Evolutionary conservation across 2,329 filamentous ascomycete genomes (phyloP).

Genomic region (Microsporum ferrugineum): DNA sequence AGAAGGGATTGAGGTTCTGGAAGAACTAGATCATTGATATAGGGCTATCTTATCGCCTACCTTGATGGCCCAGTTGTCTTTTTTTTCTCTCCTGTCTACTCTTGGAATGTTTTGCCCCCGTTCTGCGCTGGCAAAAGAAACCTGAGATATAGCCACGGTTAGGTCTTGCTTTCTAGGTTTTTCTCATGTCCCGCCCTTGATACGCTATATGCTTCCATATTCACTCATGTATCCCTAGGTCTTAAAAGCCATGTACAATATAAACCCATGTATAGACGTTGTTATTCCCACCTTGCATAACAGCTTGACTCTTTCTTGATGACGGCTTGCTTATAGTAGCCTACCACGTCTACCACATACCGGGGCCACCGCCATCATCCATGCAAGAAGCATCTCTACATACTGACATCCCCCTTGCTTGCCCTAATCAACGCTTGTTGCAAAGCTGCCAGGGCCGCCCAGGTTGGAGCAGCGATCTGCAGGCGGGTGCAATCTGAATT

Average conservation of each 20-base stretch:
- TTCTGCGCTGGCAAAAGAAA: not conserved
- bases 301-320: not conserved
- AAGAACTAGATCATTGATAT: not conserved
- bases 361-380: not conserved
- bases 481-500: conserved; percentile 1
- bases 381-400: not conserved
- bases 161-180: conserved; percentile 1
- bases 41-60: not conserved
- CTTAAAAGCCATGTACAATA: conserved; percentile 3
- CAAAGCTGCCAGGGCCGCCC: conserved; percentile 3
- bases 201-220: not conserved
- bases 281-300: not conserved
- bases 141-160: conserved; percentile 5
- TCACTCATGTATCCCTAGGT: conserved; percentile 1
- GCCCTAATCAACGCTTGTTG: not conserved
- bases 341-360: not conserved
- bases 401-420: not conserved
- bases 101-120: not conserved
- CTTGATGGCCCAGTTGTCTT: not conserved
- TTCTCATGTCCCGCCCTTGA: not conserved
- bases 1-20: conserved; percentile 3
- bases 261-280: conserved; percentile 2
- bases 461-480: conserved; percentile 1
- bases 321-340: not conserved
- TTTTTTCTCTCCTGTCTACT: not conserved